Base-by-base conservation (phyloP, 495 filamentous ascomycete genomes). In the Aspergillus wentii region DNA sequence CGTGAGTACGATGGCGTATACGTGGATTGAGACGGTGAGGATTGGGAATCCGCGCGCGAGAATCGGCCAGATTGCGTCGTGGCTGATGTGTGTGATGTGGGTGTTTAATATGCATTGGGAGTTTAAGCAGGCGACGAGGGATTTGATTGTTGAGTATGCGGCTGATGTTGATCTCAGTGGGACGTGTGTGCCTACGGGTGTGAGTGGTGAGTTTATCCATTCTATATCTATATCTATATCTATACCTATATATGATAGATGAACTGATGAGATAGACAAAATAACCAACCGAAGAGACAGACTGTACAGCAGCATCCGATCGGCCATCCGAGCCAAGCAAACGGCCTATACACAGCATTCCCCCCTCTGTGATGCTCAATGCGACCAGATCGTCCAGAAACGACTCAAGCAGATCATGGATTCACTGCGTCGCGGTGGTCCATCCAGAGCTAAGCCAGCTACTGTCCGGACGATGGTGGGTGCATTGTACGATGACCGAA, bases 391-490 rank as follows among this genome's bases (percentile, higher is more conserved):
- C 4, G 26, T 29, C 4, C 26, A n/a, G 10, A 4, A 6, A 40
- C 1, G 40, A 31, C 14, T 49, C 10, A 19, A 44, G 40, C 8
- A 44, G 13, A 26, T 49, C 46, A 25, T 44, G 20, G 20, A 40
- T 37, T 10, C 36, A 44, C 8, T 29, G 4, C 4, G 11, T n/a
- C 4, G 11, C 11, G 26, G 26, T 4, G 10, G 10, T 4, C 4
- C 10, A 4, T 29, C 26, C 4, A n/a, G 11, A 29, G 11, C 10
- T 3, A 29, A 29, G 11, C 26, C 26, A 9, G 10, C 10, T 4
- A 5, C 14, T 13, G 14, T 29, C 11, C 11, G 26, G 5, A 5
- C 11, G 26, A 29, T 29, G 26, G 26, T 29, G 4, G 3, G 14
- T 13, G 26, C 11, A 4, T 13, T 29, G 5, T 29, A 29, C 14